phyloP scores from a whole-genome alignment of 1,284 basidiomycete genomes.

The Takashimella tepidaria region DNA sequence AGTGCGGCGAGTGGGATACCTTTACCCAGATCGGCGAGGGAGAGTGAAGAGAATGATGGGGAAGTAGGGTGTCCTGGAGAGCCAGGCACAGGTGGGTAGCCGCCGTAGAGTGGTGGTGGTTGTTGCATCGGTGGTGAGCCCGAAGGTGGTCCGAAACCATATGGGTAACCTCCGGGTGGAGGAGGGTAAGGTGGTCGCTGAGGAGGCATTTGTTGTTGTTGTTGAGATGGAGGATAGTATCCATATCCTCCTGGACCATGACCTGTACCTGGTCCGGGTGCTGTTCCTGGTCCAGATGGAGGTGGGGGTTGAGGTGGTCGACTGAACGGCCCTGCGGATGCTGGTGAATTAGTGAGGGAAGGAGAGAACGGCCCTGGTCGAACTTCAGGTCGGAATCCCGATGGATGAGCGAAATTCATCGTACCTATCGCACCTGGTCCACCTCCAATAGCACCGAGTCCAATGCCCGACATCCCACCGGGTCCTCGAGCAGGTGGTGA shows the following conservation, averaged over 20 bases:
- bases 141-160: not conserved
- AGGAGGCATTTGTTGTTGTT: conserved; percentile 9
- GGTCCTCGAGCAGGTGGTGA: not conserved
- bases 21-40: conserved; percentile 70
- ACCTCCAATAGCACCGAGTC: not conserved
- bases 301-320: not conserved
- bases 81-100: conserved; percentile 7
- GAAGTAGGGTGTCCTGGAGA: conserved; percentile 24
- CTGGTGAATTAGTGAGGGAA: not conserved
- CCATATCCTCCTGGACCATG: conserved; percentile 17
- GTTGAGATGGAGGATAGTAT: conserved; percentile 14
- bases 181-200: conserved; percentile 9
- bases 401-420: conserved; percentile 4
- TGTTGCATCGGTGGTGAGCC: not conserved
- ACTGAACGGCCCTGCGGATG: not conserved
- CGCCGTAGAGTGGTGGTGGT: not conserved
- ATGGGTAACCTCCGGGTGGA: conserved; percentile 4
- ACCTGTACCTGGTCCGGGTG: conserved; percentile 47
- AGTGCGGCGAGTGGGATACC: conserved; percentile 81
- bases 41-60: conserved; percentile 40
- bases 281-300: no score
- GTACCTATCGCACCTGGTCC: conserved; percentile 18
- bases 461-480: not conserved
- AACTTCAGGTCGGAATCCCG: not conserved
- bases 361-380: not conserved